These are phyloP conservation scores for Hydnomerulius pinastri DNA, from an alignment of 768 basidiomycete genomes.

Conservation along the genomic window DNA sequence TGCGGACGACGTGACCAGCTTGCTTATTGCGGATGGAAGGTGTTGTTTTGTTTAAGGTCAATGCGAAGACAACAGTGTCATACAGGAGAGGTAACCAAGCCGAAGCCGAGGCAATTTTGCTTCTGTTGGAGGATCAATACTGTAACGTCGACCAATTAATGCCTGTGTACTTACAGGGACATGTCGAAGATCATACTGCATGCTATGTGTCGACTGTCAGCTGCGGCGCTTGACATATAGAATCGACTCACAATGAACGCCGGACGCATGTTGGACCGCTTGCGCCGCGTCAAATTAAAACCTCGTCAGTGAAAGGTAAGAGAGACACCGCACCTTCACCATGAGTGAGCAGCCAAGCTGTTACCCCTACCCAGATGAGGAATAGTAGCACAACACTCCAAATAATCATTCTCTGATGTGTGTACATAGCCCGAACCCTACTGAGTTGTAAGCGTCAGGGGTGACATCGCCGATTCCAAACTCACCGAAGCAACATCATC, in stretches of 20 bases:
- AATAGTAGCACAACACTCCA: conserved; percentile 32
- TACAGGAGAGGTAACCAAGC: conserved; percentile 44
- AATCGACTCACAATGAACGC: conserved; percentile 11
- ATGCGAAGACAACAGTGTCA: conserved; percentile 36
- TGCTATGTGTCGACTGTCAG: conserved; percentile 25
- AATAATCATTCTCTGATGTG: conserved; percentile 5
- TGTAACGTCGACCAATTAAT: neutral
- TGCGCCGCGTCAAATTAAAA: conserved; percentile 1
- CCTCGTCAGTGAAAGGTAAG: neutral
- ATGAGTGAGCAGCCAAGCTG: conserved; percentile 54
- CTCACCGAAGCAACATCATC: conserved; percentile 49
- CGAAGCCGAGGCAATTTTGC: conserved; percentile 33
- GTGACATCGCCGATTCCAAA: neutral
- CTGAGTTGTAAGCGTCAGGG: neutral
- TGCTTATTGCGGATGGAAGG: conserved; percentile 18
- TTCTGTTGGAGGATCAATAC: conserved; percentile 10
- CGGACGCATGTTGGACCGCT: conserved; percentile 13
- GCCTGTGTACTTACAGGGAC: conserved; percentile 18
- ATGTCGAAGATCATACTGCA: conserved; percentile 42
- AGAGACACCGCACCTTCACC: conserved; percentile 47
- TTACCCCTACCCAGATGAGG: conserved; percentile 45
- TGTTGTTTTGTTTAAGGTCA: conserved; percentile 36
- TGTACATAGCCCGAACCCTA: conserved; percentile 23
- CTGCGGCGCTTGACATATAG: conserved; percentile 28
- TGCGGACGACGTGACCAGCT: conserved; percentile 19